phyloP scores from a whole-genome alignment of 192 early-diverging fungal species.

The Coemansia sp. region DNA sequence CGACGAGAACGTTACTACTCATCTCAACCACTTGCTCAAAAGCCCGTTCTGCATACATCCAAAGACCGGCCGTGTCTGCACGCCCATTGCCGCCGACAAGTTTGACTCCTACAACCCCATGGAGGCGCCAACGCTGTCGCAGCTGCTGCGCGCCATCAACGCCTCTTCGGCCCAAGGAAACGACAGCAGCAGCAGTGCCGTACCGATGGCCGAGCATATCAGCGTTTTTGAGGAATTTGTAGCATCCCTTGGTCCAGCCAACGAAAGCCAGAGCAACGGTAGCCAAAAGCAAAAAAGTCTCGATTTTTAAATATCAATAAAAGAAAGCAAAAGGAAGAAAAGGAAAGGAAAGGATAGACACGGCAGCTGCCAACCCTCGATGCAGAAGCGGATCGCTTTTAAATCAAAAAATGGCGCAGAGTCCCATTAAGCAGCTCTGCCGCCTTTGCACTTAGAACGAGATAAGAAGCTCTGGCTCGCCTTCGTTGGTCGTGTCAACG shows the following conservation, averaged over 20 bases:
- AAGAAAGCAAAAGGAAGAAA: background rate
- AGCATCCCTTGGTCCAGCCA: slow-evolving; percentile 19
- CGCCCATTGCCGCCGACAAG: slow-evolving; percentile 76
- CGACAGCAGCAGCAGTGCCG: slow-evolving; percentile 26
- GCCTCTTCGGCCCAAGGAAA: slow-evolving; percentile 7
- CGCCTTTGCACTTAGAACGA: slow-evolving; percentile 21
- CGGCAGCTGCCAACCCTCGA: background rate
- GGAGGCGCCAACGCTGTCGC: slow-evolving; percentile 67
- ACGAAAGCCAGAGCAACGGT: background rate
- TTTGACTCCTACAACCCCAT: slow-evolving; percentile 86
- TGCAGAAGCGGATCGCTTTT: too few species aligned
- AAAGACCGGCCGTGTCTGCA: slow-evolving; percentile 90
- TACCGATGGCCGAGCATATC: slow-evolving; percentile 59
- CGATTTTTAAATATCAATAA: slow-evolving; percentile 24
- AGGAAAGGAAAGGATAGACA: background rate
- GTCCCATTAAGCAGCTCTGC: too few species aligned
- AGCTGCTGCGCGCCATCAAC: slow-evolving; percentile 67
- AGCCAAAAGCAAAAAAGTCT: slow-evolving; percentile 21
- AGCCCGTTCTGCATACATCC: slow-evolving; percentile 97
- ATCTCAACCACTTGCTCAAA: slow-evolving; percentile 94
- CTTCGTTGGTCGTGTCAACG: slow-evolving; percentile 27
- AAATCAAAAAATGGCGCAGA: too few species aligned
- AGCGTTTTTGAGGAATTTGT: slow-evolving; percentile 70
- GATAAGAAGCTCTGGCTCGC: slow-evolving; percentile 53
- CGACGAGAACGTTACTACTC: slow-evolving; percentile 86